Percentiles rank a stretch among this genome's conserved stretches.
These are phyloP conservation scores for Pseudocercospora fijiensis DNA, from an alignment of 2,329 filamentous ascomycete genomes.

Conservation along the genomic window DNA sequence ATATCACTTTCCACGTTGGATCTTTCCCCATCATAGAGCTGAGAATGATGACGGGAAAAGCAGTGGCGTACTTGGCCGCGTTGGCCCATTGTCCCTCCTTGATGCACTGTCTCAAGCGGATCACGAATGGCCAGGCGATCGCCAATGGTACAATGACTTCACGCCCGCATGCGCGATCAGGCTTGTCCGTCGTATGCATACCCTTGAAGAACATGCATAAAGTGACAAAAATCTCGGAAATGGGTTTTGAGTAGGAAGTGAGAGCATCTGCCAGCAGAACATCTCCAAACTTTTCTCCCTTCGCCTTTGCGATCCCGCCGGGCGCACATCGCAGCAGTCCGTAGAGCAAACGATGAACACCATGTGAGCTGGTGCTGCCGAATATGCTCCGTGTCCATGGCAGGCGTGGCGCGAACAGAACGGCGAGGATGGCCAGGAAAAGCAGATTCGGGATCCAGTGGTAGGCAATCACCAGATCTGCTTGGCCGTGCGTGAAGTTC, in stretches of 20 bases:
- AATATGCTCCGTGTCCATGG: slow-evolving; percentile 18
- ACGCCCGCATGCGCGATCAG: slow-evolving; percentile 79
- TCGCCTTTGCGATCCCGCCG: slow-evolving; percentile 79
- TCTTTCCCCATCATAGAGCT: slow-evolving; percentile 27
- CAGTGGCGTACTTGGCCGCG: slow-evolving; percentile 89
- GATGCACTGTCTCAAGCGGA: slow-evolving; percentile 87
- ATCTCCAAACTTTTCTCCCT: slow-evolving; percentile 92
- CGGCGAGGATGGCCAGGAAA: slow-evolving; percentile 67
- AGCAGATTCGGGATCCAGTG: slow-evolving; percentile 86
- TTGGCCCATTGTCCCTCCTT: slow-evolving; percentile 86
- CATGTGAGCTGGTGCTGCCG: slow-evolving; percentile 54
- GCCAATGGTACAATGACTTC: slow-evolving; percentile 77
- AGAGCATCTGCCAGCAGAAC: slow-evolving; percentile 89
- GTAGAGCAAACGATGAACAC: slow-evolving; percentile 65
- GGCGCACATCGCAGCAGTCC: slow-evolving; percentile 76
- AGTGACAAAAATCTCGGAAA: slow-evolving; percentile 84
- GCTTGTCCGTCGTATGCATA: slow-evolving; percentile 72
- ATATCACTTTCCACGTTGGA: slow-evolving; percentile 22
- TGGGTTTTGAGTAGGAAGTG: slow-evolving; percentile 90
- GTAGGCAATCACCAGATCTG: slow-evolving; percentile 68
- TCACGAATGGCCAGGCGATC: slow-evolving; percentile 77
- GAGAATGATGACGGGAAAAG: slow-evolving; percentile 86
- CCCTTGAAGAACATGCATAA: slow-evolving; percentile 79
- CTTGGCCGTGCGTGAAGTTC: slow-evolving; percentile 69
- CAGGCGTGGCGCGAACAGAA: slow-evolving; percentile 61